phyloP scores from a whole-genome alignment of 2,329 filamentous ascomycete genomes.

The Fusarium praegraminearum region DNA sequence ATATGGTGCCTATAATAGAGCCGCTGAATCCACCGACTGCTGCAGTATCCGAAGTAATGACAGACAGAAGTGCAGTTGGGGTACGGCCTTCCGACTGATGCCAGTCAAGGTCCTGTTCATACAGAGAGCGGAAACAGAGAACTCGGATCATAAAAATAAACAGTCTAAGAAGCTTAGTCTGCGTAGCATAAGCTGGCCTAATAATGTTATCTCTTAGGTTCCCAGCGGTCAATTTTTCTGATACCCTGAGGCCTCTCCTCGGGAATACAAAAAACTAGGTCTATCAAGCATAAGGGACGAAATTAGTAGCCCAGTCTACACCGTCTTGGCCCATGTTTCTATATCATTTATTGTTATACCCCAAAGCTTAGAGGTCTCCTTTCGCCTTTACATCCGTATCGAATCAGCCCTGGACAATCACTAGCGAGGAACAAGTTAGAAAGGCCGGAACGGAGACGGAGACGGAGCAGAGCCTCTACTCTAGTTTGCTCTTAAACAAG shows the following conservation, averaged over 20 bases:
- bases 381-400: not conserved
- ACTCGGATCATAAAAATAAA: conserved; percentile 60
- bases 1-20: conserved; percentile 75
- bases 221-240: no score
- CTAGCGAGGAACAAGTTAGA: conserved; percentile 17
- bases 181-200: no score
- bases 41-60: conserved; percentile 77
- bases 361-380: not conserved
- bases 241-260: not conserved
- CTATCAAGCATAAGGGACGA: not conserved
- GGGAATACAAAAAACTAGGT: not conserved
- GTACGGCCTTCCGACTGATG: conserved; percentile 74
- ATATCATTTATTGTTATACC: not conserved
- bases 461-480: conserved; percentile 26
- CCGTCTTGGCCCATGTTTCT: not conserved
- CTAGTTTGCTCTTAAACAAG: conserved; percentile 29
- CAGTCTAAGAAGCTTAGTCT: no score
- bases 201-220: no score
- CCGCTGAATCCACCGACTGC: conserved; percentile 76
- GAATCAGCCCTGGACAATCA: conserved; percentile 21
- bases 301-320: not conserved
- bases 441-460: conserved; percentile 12
- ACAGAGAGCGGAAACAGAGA: conserved; percentile 72
- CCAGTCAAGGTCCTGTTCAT: conserved; percentile 77
- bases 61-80: conserved; percentile 71